Evolutionary conservation across 164 flowering plant genomes (phyloP).

Genomic region (Nymphaea thermarum): DNA sequence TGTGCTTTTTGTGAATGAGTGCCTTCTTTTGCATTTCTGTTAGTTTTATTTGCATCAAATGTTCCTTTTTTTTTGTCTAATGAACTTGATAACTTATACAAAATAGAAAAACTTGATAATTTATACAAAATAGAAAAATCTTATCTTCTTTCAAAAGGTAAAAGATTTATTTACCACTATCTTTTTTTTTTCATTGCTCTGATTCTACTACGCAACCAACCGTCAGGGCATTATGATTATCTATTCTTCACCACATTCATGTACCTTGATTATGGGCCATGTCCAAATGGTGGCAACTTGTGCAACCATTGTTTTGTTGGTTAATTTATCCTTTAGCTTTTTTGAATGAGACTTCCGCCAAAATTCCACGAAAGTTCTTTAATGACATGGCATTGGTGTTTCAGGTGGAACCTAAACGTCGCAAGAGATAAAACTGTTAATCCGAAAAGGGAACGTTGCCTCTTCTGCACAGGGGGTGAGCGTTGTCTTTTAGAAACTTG

Average conservation of each 20-base stretch:
- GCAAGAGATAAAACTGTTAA: slow-evolving; percentile 23
- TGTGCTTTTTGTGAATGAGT: too few species aligned
- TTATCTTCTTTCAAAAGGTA: too few species aligned
- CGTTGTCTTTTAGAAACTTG: slow-evolving; percentile 7
- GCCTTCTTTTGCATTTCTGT: too few species aligned
- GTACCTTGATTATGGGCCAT: neutral
- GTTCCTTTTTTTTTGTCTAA: too few species aligned
- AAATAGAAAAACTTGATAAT: too few species aligned
- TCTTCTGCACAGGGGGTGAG: slow-evolving; percentile 5
- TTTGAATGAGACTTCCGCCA: neutral
- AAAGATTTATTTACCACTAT: too few species aligned
- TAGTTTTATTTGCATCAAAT: too few species aligned
- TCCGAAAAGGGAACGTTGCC: neutral
- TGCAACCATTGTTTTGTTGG: neutral
- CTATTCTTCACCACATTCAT: neutral
- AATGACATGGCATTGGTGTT: slow-evolving; percentile 1
- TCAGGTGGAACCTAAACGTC: slow-evolving; percentile 47
- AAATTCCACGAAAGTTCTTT: neutral
- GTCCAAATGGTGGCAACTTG: neutral
- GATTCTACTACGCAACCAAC: too few species aligned
- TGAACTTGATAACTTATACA: too few species aligned
- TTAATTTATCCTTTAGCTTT: neutral
- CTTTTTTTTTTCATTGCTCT: too few species aligned
- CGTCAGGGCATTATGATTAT: too few species aligned
- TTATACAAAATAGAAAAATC: too few species aligned